Conservation (phyloP, 225 moss, liverwort and hornwort genomes). For the Polytrichum formosum region DNA sequence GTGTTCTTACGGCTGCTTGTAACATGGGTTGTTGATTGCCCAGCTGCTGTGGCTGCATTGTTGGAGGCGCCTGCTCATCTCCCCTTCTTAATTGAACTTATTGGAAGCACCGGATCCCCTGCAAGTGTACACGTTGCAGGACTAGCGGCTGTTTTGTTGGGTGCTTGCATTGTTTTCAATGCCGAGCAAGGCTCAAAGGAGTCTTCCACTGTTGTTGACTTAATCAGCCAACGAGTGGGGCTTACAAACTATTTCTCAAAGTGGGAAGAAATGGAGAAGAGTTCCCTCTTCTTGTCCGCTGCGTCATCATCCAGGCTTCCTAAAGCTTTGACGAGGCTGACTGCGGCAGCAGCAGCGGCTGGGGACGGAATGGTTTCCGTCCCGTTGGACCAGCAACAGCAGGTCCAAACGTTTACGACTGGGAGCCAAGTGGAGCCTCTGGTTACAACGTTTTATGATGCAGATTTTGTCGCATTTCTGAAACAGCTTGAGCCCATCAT, state of each 20-base stretch:
- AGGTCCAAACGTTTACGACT: conserved; percentile 24
- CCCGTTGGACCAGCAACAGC: conserved; percentile 48
- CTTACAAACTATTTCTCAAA: conserved; percentile 77
- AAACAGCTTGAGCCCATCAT: conserved; percentile 71
- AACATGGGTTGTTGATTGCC: conserved; percentile 96
- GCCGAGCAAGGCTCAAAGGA: conserved; percentile 62
- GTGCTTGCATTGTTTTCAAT: conserved; percentile 86
- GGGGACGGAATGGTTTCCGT: conserved; percentile 82
- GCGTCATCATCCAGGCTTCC: conserved; percentile 78
- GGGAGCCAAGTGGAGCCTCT: conserved; percentile 48
- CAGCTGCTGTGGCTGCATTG: conserved; percentile 77
- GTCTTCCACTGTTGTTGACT: conserved; percentile 65
- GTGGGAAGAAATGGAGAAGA: conserved; percentile 91
- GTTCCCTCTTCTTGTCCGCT: conserved; percentile 71
- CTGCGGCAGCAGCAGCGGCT: conserved; percentile 86
- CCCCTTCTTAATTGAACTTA: conserved; percentile 84
- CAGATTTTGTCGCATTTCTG: conserved; percentile 74
- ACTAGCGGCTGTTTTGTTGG: conserved; percentile 84
- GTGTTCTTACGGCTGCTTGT: conserved; percentile 86
- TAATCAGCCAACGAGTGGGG: conserved; percentile 83
- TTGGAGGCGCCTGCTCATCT: conserved; percentile 86
- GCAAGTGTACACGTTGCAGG: conserved; percentile 97
- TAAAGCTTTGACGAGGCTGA: conserved; percentile 84
- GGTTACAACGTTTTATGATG: conserved; percentile 92
- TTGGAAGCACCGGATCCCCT: conserved; percentile 66